Evolutionary conservation across 768 basidiomycete species (phyloP).

Genomic region (Xanthoconium stramineum): DNA sequence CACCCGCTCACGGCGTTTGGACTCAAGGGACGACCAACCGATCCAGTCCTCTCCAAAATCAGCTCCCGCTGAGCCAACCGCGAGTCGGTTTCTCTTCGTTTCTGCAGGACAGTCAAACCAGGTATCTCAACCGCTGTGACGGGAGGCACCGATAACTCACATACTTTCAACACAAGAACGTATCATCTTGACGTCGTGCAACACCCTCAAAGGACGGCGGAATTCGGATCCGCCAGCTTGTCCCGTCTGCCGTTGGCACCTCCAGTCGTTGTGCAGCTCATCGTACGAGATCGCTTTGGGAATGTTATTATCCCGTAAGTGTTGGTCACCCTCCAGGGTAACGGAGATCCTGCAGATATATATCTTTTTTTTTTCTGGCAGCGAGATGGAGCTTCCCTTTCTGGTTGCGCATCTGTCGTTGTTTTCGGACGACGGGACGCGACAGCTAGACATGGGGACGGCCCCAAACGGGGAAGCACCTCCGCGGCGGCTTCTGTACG

Average conservation of each 20-base stretch:
- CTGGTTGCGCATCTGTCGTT: slow-evolving; percentile 81
- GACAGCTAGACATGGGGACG: slow-evolving; percentile 62
- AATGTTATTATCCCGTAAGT: slow-evolving; percentile 78
- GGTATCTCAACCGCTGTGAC: slow-evolving; percentile 37
- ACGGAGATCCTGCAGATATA: slow-evolving; percentile 19
- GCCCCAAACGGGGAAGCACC: slow-evolving; percentile 42
- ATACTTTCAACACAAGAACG: slow-evolving; percentile 38
- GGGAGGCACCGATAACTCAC: slow-evolving; percentile 17
- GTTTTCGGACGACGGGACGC: slow-evolving; percentile 63
- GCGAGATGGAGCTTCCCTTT: slow-evolving; percentile 84
- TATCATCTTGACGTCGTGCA: slow-evolving; percentile 87
- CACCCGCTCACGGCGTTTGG: slow-evolving; percentile 26
- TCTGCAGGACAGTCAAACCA: slow-evolving; percentile 50
- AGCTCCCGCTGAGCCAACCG: slow-evolving; percentile 41
- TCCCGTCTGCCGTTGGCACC: slow-evolving; percentile 84
- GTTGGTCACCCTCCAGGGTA: slow-evolving; percentile 17
- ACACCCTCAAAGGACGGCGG: slow-evolving; percentile 77
- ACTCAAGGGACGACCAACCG: slow-evolving; percentile 25
- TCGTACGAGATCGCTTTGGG: slow-evolving; percentile 68
- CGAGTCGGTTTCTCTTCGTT: slow-evolving; percentile 60
- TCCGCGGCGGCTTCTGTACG: slow-evolving; percentile 68
- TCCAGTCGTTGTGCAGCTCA: slow-evolving; percentile 77
- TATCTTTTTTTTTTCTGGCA: slow-evolving; percentile 33
- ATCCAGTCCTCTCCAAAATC: slow-evolving; percentile 36
- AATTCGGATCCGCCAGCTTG: slow-evolving; percentile 70